phyloP scores from a whole-genome alignment of 495 filamentous ascomycete species.

The Neurospora sp. region DNA sequence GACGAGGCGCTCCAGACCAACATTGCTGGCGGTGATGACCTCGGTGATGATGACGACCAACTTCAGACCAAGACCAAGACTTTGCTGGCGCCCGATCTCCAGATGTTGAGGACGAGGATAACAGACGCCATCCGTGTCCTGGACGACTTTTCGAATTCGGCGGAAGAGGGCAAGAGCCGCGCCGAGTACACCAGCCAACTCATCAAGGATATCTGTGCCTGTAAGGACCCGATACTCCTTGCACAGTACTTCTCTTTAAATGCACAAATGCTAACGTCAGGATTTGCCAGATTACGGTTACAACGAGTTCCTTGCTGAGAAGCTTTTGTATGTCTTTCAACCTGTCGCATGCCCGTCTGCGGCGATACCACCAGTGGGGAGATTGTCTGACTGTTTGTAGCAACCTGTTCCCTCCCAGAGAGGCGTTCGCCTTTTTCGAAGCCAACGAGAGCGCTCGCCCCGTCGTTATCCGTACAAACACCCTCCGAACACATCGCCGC shows the following conservation, averaged over 20 bases:
- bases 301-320: slow-evolving; percentile 40
- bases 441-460: slow-evolving; percentile 86
- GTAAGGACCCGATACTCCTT: slow-evolving; percentile 2
- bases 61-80: slow-evolving; percentile 36
- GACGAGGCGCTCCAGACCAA: slow-evolving; percentile 91
- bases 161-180: slow-evolving; percentile 67
- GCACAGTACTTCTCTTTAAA: not conserved
- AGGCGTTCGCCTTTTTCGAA: slow-evolving; percentile 98
- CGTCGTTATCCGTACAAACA: slow-evolving; percentile 78
- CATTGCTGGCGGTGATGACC: slow-evolving; percentile 62
- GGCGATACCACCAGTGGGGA: not conserved
- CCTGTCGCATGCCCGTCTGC: not conserved
- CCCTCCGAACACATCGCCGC: slow-evolving; percentile 81
- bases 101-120: slow-evolving; percentile 81
- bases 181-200: slow-evolving; percentile 80
- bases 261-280: not conserved
- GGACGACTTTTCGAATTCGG: slow-evolving; percentile 71
- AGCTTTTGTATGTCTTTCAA: slow-evolving; percentile 15
- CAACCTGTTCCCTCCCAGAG: slow-evolving; percentile 82
- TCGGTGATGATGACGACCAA: slow-evolving; percentile 34
- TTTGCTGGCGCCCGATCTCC: slow-evolving; percentile 73
- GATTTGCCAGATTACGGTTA: slow-evolving; percentile 62
- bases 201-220: slow-evolving; percentile 83
- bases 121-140: slow-evolving; percentile 88
- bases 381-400: slow-evolving; percentile 25